phyloP scores from a whole-genome alignment of 2,329 filamentous ascomycete species.

The Cladosporium halotolerans region DNA sequence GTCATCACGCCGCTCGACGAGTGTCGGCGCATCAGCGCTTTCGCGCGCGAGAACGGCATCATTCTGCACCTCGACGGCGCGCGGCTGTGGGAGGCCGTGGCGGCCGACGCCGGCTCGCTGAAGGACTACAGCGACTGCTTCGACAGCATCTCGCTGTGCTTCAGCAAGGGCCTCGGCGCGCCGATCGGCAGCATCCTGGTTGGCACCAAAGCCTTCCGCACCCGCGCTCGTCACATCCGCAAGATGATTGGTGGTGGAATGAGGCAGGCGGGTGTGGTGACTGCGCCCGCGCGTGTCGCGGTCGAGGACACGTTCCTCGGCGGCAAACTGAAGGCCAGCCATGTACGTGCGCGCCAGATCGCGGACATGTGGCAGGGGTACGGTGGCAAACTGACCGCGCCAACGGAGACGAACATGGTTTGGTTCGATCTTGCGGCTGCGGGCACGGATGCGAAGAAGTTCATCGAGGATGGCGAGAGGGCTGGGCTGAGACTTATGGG shows the following conservation, averaged over 20 bases:
- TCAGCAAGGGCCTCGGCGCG: constrained; percentile 76
- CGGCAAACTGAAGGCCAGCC: constrained; percentile 55
- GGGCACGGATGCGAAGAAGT: constrained; percentile 47
- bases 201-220: constrained; percentile 51
- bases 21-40: constrained; percentile 61
- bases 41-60: constrained; percentile 57
- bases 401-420: constrained; percentile 86
- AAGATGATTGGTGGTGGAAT: constrained; percentile 77
- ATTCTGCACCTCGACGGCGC: constrained; percentile 74
- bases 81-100: constrained; percentile 74
- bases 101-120: constrained; percentile 60
- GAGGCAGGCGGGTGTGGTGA: constrained; percentile 68
- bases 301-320: constrained; percentile 73
- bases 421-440: constrained; percentile 69
- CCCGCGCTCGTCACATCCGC: constrained; percentile 66
- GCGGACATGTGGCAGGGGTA: constrained; percentile 60
- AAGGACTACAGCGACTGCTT: constrained; percentile 62
- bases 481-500: constrained; percentile 53
- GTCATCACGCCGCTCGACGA: constrained; percentile 72
- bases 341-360: constrained; percentile 57
- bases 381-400: constrained; percentile 62
- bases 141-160: constrained; percentile 71
- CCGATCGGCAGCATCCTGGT: constrained; percentile 73
- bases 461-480: constrained; percentile 50
- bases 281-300: constrained; percentile 68